A percentile compares a stretch with the other conserved stretches of the same genome.
These are phyloP conservation scores for Phytophthora hybrid DNA, from an alignment of 352 stramenopile genomes.

Conservation along the genomic window DNA sequence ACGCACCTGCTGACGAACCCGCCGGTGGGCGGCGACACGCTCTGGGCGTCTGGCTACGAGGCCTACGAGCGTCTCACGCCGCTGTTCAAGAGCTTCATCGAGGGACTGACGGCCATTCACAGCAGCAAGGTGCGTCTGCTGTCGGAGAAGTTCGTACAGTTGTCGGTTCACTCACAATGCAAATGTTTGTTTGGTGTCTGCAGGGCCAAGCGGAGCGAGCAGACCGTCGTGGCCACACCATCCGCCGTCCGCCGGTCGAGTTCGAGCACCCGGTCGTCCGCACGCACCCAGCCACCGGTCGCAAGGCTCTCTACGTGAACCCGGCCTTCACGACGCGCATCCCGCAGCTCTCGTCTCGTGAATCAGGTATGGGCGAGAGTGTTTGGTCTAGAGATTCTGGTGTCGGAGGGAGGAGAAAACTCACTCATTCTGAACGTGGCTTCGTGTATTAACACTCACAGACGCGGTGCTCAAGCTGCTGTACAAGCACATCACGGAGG, in stretches of 20 bases:
- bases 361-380: too few species aligned
- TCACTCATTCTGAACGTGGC: too few species aligned
- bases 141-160: too few species aligned
- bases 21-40: not conserved
- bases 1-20: constrained; percentile 6
- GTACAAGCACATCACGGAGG: too few species aligned
- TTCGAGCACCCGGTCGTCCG: constrained; percentile 5
- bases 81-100: too few species aligned
- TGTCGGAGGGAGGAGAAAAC: too few species aligned
- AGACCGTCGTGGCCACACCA: not conserved
- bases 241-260: constrained; percentile 1
- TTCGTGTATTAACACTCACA: too few species aligned
- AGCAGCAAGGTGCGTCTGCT: too few species aligned
- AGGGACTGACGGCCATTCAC: too few species aligned
- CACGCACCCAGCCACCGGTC: constrained; percentile 1
- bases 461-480: too few species aligned
- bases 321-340: constrained; percentile 1
- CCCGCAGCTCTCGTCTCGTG: not conserved
- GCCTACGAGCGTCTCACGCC: not conserved
- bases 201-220: not conserved
- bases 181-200: not conserved
- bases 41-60: constrained; percentile 6
- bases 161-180: too few species aligned
- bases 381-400: too few species aligned
- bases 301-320: constrained; percentile 1